phyloP scores from a whole-genome alignment of 2,329 filamentous ascomycete species.

The Penicillium thymicola region DNA sequence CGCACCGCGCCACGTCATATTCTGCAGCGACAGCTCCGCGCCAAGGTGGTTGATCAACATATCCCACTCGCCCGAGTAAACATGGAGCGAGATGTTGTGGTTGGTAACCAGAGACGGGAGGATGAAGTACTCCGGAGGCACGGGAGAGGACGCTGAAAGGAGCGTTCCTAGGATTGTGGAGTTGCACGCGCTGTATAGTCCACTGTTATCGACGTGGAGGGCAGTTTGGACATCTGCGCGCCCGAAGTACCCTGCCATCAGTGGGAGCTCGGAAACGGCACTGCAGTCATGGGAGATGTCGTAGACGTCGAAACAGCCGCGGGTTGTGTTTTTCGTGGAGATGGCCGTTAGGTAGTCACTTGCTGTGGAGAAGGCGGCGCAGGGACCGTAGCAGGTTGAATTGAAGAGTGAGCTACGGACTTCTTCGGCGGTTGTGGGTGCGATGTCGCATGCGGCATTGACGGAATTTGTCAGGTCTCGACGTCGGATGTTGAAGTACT shows the following conservation, averaged over 20 bases:
- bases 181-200: conserved; percentile 31
- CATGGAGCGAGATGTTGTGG: conserved; percentile 33
- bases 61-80: conserved; percentile 40
- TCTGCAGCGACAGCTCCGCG: conserved; percentile 36
- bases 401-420: conserved; percentile 33
- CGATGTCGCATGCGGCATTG: conserved; percentile 22
- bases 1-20: conserved; percentile 41
- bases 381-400: conserved; percentile 35
- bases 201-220: conserved; percentile 27
- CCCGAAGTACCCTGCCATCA: conserved; percentile 33
- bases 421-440: conserved; percentile 24
- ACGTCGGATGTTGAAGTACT: conserved; percentile 28
- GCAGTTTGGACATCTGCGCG: conserved; percentile 34
- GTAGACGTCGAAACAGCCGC: conserved; percentile 33
- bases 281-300: conserved; percentile 35
- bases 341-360: conserved; percentile 28
- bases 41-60: conserved; percentile 40
- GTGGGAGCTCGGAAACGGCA: conserved; percentile 20
- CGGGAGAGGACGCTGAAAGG: conserved; percentile 18
- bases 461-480: conserved; percentile 13
- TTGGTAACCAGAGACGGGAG: conserved; percentile 32
- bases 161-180: conserved; percentile 28
- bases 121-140: conserved; percentile 33
- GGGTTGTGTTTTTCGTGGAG: conserved; percentile 9
- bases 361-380: conserved; percentile 37